Conservation (phyloP, 1,284 basidiomycete species). For the Ustilago tritici region DNA sequence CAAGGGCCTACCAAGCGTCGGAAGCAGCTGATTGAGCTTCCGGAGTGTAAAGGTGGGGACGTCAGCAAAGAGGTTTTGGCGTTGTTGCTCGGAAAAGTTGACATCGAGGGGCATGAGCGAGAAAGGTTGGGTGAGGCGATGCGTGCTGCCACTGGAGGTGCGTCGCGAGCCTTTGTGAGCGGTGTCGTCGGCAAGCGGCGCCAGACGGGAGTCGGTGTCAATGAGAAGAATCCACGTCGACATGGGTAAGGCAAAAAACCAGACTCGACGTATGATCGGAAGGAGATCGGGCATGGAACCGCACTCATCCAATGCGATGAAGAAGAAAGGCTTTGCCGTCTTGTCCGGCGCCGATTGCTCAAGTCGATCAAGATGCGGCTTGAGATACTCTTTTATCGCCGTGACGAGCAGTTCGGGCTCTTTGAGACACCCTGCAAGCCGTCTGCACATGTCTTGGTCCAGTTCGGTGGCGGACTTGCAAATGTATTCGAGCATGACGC, state of each 20-base stretch:
- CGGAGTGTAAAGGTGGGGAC: too few relatives aligned
- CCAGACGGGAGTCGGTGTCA: background rate
- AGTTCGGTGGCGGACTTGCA: background rate
- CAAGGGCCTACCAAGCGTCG: slow-evolving; percentile 1
- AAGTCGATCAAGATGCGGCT: too few relatives aligned
- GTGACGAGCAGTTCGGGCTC: too few relatives aligned
- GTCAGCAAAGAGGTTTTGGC: background rate
- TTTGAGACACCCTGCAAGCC: too few relatives aligned
- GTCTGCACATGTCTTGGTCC: background rate
- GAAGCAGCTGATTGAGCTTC: background rate
- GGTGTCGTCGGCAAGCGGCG: background rate
- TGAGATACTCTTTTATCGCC: too few relatives aligned
- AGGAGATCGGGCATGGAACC: background rate
- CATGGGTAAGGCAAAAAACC: background rate
- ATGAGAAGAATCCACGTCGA: background rate
- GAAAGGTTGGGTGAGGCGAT: background rate
- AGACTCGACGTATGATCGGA: background rate
- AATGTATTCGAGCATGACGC: background rate
- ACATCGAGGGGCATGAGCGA: background rate
- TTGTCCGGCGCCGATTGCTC: background rate
- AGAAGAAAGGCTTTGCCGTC: background rate
- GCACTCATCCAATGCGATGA: background rate
- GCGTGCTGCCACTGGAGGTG: background rate
- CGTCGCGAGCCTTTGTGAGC: background rate
- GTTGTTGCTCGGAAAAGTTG: background rate